Conservation (phyloP, 768 basidiomycete species). For the Amanita rubescens region DNA sequence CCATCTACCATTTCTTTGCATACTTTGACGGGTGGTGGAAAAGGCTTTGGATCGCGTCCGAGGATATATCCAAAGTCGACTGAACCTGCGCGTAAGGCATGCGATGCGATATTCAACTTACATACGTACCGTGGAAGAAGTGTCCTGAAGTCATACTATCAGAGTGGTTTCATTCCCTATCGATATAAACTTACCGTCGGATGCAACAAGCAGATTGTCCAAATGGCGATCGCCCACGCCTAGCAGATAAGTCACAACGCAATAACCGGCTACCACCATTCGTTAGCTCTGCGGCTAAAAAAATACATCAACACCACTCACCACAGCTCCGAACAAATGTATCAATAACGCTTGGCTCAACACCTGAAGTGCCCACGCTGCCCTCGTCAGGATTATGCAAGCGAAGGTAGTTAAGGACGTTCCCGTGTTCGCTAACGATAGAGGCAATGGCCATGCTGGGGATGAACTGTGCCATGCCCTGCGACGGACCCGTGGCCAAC, state of each 20-base stretch:
- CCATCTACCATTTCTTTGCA: slow-evolving; percentile 99
- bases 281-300: neutral
- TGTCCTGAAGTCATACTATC: slow-evolving; percentile 44
- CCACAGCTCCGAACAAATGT: slow-evolving; percentile 97
- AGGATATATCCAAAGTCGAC: slow-evolving; percentile 99
- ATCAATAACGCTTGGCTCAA: slow-evolving; percentile 91
- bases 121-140: slow-evolving; percentile 83
- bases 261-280: slow-evolving; percentile 78
- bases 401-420: slow-evolving; percentile 80
- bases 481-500: slow-evolving; percentile 81
- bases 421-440: slow-evolving; percentile 89
- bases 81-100: slow-evolving; percentile 23
- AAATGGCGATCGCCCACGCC: slow-evolving; percentile 97
- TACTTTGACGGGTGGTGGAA: slow-evolving; percentile 96
- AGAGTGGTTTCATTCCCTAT: neutral
- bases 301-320: slow-evolving; percentile 26
- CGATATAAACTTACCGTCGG: slow-evolving; percentile 58
- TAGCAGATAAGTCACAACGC: slow-evolving; percentile 91
- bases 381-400: slow-evolving; percentile 89
- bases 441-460: slow-evolving; percentile 93
- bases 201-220: slow-evolving; percentile 87
- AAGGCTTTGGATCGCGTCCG: slow-evolving; percentile 95
- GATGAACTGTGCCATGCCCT: slow-evolving; percentile 96
- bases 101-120: neutral
- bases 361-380: slow-evolving; percentile 88